These are phyloP conservation scores for Fomitopsis palustris DNA, from an alignment of 1,284 basidiomycete species.

Conservation along the genomic window DNA sequence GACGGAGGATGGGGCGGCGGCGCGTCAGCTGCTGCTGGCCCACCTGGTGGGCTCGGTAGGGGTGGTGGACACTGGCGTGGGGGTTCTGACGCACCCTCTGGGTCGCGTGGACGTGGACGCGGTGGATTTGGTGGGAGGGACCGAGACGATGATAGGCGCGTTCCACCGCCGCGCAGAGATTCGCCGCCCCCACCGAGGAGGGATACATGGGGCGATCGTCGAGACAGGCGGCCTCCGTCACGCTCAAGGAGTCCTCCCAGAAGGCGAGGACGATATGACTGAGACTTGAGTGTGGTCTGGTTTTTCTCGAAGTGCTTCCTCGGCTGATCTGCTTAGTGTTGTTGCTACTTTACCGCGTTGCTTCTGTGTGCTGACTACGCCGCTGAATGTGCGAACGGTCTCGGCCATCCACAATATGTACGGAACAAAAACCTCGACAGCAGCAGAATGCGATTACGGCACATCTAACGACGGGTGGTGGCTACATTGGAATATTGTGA, in stretches of 20 bases:
- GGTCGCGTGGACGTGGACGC: conserved; percentile 38
- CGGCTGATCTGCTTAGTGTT: background rate
- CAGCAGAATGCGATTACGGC: conserved; percentile 4
- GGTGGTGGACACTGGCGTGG: conserved; percentile 71
- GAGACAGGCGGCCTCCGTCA: conserved; percentile 32
- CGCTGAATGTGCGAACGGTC: background rate
- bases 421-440: background rate
- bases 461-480: conserved; percentile 6
- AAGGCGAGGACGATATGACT: conserved; percentile 27
- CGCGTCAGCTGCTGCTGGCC: conserved; percentile 29
- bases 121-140: conserved; percentile 29
- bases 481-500: conserved; percentile 5
- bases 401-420: no score
- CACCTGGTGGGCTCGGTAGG: conserved; percentile 34
- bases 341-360: background rate
- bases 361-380: background rate
- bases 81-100: conserved; percentile 45
- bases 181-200: conserved; percentile 44
- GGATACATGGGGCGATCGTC: conserved; percentile 29
- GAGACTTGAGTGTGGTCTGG: conserved; percentile 8
- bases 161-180: conserved; percentile 30
- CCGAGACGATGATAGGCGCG: conserved; percentile 26
- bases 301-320: background rate
- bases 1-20: conserved; percentile 48
- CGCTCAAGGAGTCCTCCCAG: conserved; percentile 34